Percentiles rank a stretch among this genome's conserved stretches.
phyloP scores from a whole-genome alignment of 768 basidiomycete genomes.

The Tephrocybe sp. region DNA sequence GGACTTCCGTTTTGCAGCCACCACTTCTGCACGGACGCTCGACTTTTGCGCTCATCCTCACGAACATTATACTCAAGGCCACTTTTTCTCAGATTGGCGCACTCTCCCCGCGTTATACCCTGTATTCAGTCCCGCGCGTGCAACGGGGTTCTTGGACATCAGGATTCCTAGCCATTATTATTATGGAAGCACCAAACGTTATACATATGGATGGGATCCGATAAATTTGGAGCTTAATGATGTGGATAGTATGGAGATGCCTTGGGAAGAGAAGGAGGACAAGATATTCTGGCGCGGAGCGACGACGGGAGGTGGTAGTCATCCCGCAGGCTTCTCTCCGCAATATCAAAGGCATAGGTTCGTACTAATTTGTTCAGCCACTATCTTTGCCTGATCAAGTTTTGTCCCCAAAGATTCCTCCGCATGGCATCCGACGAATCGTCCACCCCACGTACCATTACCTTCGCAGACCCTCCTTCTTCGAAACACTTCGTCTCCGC shows the following conservation, averaged over 20 bases:
- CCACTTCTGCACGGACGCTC: conserved; percentile 54
- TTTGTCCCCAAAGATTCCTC: conserved; percentile 46
- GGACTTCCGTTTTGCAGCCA: conserved; percentile 63
- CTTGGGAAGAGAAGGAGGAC: conserved; percentile 88
- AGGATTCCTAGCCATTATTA: conserved; percentile 97
- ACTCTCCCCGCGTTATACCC: conserved; percentile 88
- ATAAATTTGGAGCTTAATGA: conserved; percentile 69
- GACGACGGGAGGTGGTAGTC: conserved; percentile 90
- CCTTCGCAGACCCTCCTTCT: conserved; percentile 64
- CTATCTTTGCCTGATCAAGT: not conserved
- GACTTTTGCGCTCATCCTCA: conserved; percentile 84
- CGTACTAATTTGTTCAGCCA: conserved; percentile 6
- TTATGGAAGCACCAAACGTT: conserved; percentile 73
- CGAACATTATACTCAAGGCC: conserved; percentile 85
- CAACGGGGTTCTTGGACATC: conserved; percentile 83
- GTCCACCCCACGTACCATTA: conserved; percentile 54
- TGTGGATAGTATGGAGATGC: conserved; percentile 80
- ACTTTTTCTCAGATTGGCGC: conserved; percentile 97
- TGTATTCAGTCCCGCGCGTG: conserved; percentile 89
- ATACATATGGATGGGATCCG: conserved; percentile 91
- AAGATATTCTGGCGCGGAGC: conserved; percentile 94
- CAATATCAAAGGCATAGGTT: conserved; percentile 88
- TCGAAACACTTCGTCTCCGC: conserved; percentile 60
- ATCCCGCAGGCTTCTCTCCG: conserved; percentile 77
- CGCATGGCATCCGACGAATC: conserved; percentile 68